Base-by-base conservation (phyloP, 2,329 filamentous ascomycete genomes). In the Metarhizium album region DNA sequence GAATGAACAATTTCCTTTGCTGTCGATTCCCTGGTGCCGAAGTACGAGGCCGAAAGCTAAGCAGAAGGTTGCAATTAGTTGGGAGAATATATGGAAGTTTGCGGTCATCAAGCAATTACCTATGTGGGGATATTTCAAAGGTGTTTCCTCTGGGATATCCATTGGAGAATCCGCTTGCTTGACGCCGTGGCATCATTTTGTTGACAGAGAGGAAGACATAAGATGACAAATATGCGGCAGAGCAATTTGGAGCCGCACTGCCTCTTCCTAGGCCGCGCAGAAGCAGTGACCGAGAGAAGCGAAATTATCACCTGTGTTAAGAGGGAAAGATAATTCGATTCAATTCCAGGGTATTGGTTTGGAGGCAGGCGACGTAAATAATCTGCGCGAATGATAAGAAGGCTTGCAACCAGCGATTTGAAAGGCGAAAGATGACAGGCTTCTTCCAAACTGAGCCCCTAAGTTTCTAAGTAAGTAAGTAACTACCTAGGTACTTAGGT, bases 81-180 rank as follows among this genome's bases (percentile, higher is more conserved):
- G 5, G 11, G 20, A 13, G 2, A 3, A 3, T 22, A 24, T 7
- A 6, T 38, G 4, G 13, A 24, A 31, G 50, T 22, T 49, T n/a
- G 9, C 11, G 3, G 9, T 49, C 7, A 42, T 16, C 22, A 27
- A 1, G 45, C 6, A 22, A 23, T 42, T 80, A 95, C 86, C 88
- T 87, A 68, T 95, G 89, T 59, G 89, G 87, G 59, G 87, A 89
- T 63, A 94, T 90, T 58, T 89, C 88, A 66, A 95, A 91, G 45
- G 85, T 87, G 63, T 84, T 84, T 54, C 78, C 79, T 57, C 83
- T 78, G 56, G 86, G 85, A 67, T 90, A 90, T 64, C 89, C 90
- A 73, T 93, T 95, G 56, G 84, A 81, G 70, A 86, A 91, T 67
- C 84, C 84, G 69, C 74, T 73, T 54, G 74, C 72, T 65, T 86